Percentiles rank a stretch among this genome's conserved stretches.
These are phyloP conservation scores for Termitomyces sp. DNA, from an alignment of 1,284 basidiomycete genomes.

Conservation along the genomic window DNA sequence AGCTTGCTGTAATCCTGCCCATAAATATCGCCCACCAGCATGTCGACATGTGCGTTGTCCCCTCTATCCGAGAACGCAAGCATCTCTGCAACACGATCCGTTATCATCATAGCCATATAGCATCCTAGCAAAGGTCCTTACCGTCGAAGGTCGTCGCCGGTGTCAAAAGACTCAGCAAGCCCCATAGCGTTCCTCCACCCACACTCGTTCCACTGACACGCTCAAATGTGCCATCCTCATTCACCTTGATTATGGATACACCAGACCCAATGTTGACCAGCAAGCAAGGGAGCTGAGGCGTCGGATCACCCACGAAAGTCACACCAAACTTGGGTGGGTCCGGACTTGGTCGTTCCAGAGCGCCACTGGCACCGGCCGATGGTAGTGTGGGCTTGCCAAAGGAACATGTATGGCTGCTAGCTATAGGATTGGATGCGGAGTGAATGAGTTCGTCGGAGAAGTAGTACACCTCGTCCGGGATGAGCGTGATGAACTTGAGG, in stretches of 20 bases:
- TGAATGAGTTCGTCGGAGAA: constrained; percentile 98
- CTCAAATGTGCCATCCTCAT: constrained; percentile 93
- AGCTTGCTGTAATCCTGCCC: constrained; percentile 91
- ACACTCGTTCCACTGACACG: constrained; percentile 96
- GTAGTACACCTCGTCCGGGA: constrained; percentile 98
- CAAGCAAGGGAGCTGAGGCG: constrained; percentile 91
- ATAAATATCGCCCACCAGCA: constrained; percentile 99
- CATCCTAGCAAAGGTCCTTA: constrained; percentile 35
- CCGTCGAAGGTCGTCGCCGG: constrained; percentile 96
- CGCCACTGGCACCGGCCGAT: constrained; percentile 3
- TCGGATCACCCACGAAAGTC: constrained; percentile 75
- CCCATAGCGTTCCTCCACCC: constrained; percentile 99
- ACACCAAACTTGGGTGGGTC: constrained; percentile 89
- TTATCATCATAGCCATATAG: constrained; percentile 9
- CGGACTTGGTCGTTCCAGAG: constrained; percentile 84
- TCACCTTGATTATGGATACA: constrained; percentile 96
- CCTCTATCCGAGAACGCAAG: constrained; percentile 88
- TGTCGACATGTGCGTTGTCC: constrained; percentile 93
- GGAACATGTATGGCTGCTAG: constrained; percentile 18
- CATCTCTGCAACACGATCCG: constrained; percentile 70
- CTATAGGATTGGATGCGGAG: constrained; percentile 67
- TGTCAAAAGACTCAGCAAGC: constrained; percentile 88
- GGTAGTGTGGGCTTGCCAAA: constrained; percentile 1
- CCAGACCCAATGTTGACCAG: constrained; percentile 98
- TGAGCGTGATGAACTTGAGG: constrained; percentile 93